phyloP scores from a whole-genome alignment of 2,329 filamentous ascomycete species.

The Fusarium cyanostomum region DNA sequence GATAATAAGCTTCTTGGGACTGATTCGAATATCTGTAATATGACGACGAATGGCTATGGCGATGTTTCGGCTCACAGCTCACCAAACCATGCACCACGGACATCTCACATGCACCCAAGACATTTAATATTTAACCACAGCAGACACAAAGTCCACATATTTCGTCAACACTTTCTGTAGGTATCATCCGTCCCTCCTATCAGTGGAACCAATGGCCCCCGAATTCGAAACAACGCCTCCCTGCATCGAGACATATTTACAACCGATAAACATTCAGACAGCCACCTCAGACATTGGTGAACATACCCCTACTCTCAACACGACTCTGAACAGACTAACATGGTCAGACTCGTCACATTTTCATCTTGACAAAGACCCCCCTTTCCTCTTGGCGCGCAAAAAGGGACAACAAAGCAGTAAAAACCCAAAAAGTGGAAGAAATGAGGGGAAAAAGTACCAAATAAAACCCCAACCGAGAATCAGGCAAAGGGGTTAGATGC shows the following conservation, averaged over 20 bases:
- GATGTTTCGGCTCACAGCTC: neutral
- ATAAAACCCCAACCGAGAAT: slow-evolving; percentile 4
- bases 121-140: neutral
- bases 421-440: slow-evolving; percentile 16
- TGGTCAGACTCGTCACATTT: neutral
- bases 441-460: slow-evolving; percentile 10
- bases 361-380: slow-evolving; percentile 4
- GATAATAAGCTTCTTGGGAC: neutral
- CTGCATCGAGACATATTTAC: slow-evolving; percentile 8
- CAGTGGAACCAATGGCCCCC: neutral
- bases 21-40: neutral
- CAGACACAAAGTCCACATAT: neutral
- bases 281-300: neutral
- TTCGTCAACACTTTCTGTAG: slow-evolving; percentile 19
- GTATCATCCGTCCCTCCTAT: slow-evolving; percentile 24
- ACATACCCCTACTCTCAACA: neutral
- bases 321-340: neutral
- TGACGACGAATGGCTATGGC: neutral
- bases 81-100: neutral
- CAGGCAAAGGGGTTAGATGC: neutral
- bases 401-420: slow-evolving; percentile 1
- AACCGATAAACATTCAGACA: slow-evolving; percentile 5
- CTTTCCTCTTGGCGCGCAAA: neutral
- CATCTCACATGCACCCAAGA: neutral
- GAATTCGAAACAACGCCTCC: neutral